Conservation (phyloP, 306 rosid genomes). For the Alnus glutinosa region DNA sequence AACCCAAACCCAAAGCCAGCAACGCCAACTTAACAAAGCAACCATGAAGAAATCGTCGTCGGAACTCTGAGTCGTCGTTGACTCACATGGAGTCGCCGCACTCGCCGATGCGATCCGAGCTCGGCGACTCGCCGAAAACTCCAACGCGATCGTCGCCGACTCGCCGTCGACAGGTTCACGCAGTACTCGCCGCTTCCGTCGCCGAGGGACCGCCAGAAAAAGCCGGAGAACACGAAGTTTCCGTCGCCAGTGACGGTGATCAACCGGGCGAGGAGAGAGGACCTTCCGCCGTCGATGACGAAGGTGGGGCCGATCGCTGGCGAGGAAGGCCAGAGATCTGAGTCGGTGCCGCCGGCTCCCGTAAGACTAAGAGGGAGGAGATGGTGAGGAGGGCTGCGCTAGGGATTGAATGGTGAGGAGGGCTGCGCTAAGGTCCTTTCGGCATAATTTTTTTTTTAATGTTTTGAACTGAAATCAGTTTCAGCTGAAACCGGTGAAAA, state of each 20-base stretch:
- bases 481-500: no score
- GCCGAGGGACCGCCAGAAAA: slow-evolving; percentile 30
- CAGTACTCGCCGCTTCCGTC: slow-evolving; percentile 47
- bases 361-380: slow-evolving; percentile 36
- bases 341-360: slow-evolving; percentile 6
- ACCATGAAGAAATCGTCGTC: slow-evolving; percentile 60
- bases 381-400: slow-evolving; percentile 55
- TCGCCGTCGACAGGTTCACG: slow-evolving; percentile 38
- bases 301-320: slow-evolving; percentile 44
- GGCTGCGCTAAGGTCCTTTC: slow-evolving; percentile 41
- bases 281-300: slow-evolving; percentile 38
- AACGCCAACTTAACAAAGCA: slow-evolving; percentile 1
- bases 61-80: slow-evolving; percentile 52
- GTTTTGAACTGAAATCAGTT: no score
- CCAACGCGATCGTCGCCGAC: slow-evolving; percentile 49
- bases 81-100: slow-evolving; percentile 53
- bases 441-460: no score
- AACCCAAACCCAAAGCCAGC: background rate
- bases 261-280: slow-evolving; percentile 48
- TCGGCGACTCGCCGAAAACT: slow-evolving; percentile 57
- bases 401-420: slow-evolving; percentile 28
- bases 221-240: slow-evolving; percentile 24
- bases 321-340: slow-evolving; percentile 40
- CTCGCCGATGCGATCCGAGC: slow-evolving; percentile 75
- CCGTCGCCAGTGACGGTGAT: slow-evolving; percentile 28